Percentiles rank a stretch among this genome's conserved stretches.
phyloP scores from a whole-genome alignment of 1,284 basidiomycete species.

The Ganoderma multipileum region DNA sequence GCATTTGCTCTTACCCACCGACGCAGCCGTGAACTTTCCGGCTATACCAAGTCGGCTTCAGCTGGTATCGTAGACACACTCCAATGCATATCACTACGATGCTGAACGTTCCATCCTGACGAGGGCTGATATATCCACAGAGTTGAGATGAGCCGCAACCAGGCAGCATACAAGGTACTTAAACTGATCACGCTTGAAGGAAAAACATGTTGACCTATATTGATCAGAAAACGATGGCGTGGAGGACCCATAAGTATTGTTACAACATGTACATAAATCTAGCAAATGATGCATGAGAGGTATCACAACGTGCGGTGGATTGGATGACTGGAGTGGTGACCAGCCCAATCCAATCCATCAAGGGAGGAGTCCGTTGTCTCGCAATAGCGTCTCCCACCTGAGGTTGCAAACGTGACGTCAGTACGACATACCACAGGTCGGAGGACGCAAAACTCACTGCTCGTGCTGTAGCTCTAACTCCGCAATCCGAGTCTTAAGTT shows the following conservation, averaged over 20 bases:
- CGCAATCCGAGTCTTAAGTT: constrained; percentile 73
- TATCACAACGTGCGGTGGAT: constrained; percentile 2
- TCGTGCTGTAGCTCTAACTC: constrained; percentile 79
- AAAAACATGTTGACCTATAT: not conserved
- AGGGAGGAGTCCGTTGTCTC: constrained; percentile 61
- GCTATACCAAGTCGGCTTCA: not conserved
- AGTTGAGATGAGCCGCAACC: not conserved
- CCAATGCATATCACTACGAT: not conserved
- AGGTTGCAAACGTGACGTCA: constrained; percentile 7
- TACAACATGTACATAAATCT: constrained; percentile 15
- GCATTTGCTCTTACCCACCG: constrained; percentile 2
- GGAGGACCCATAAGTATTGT: constrained; percentile 1
- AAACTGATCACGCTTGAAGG: not conserved
- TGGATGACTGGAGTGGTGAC: not conserved
- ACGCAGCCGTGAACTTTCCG: not conserved
- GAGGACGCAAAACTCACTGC: constrained; percentile 61
- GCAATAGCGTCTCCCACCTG: constrained; percentile 73
- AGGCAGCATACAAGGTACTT: not conserved
- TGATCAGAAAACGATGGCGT: not conserved
- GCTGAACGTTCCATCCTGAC: not conserved
- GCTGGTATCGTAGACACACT: not conserved
- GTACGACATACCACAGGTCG: constrained; percentile 2
- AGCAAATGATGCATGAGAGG: constrained; percentile 6
- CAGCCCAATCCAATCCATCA: constrained; percentile 28
- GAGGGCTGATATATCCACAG: not conserved